Conservation (phyloP, 2,329 filamentous ascomycete species). For the Dactylella cylindrospora region DNA sequence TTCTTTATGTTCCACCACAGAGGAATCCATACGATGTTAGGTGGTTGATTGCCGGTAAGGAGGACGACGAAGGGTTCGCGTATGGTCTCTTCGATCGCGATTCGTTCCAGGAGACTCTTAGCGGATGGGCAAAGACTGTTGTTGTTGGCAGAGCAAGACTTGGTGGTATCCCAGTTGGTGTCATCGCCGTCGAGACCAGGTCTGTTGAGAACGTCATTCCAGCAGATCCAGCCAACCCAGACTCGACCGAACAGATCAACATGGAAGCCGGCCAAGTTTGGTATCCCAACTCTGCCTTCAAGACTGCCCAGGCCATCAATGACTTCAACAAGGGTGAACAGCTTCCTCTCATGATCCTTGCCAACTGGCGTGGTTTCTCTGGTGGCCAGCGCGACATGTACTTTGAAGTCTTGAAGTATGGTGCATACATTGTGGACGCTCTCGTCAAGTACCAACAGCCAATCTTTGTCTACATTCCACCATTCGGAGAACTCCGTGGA, state of each 20-base stretch:
- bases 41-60: conserved; percentile 86
- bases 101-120: conserved; percentile 94
- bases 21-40: conserved; percentile 90
- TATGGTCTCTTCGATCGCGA: conserved; percentile 92
- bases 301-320: conserved; percentile 97
- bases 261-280: conserved; percentile 98
- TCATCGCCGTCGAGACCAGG: conserved; percentile 94
- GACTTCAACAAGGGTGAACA: conserved; percentile 99
- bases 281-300: conserved; percentile 99
- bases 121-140: conserved; percentile 94
- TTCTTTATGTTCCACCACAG: conserved; percentile 75
- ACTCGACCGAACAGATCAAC: conserved; percentile 92
- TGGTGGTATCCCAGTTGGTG: conserved; percentile 95
- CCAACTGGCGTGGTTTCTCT: conserved; percentile 99
- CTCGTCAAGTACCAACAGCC: conserved; percentile 98
- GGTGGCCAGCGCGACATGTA: conserved; percentile 99
- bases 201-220: conserved; percentile 95
- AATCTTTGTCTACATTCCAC: conserved; percentile 98
- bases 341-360: conserved; percentile 96
- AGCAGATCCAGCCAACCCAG: conserved; percentile 94
- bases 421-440: conserved; percentile 97
- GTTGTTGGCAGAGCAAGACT: conserved; percentile 95
- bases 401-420: conserved; percentile 99
- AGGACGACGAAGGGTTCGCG: conserved; percentile 82
- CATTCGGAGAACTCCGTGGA: conserved; percentile 93